These are phyloP conservation scores for Citrus glauca DNA, from an alignment of 345 rosid species.

Conservation along the genomic window DNA sequence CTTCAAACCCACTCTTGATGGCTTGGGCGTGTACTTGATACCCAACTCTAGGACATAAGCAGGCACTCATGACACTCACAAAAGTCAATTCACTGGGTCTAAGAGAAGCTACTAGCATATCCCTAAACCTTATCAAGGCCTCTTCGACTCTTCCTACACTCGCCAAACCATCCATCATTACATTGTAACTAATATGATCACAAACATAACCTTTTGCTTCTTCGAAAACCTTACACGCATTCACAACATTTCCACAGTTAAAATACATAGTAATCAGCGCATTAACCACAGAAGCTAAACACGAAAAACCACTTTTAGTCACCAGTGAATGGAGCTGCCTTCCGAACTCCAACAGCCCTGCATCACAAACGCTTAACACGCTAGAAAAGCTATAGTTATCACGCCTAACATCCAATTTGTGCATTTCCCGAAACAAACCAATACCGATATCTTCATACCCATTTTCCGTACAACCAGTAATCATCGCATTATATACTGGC, in stretches of 20 bases:
- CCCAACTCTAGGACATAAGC: slow-evolving; percentile 32
- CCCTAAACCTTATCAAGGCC: slow-evolving; percentile 34
- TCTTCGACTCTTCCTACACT: slow-evolving; percentile 35
- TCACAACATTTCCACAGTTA: slow-evolving; percentile 26
- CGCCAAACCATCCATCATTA: slow-evolving; percentile 61
- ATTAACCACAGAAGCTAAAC: slow-evolving; percentile 48
- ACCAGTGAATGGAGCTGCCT: slow-evolving; percentile 63
- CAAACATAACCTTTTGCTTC: slow-evolving; percentile 35
- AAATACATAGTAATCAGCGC: slow-evolving; percentile 71
- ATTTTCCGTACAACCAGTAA: slow-evolving; percentile 61
- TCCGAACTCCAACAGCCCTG: slow-evolving; percentile 40
- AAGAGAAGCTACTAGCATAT: slow-evolving; percentile 47
- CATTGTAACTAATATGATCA: slow-evolving; percentile 66
- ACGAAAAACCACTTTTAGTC: slow-evolving; percentile 46
- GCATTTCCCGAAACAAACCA: slow-evolving; percentile 55
- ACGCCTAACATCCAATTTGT: slow-evolving; percentile 40
- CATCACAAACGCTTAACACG: slow-evolving; percentile 54
- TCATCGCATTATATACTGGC: slow-evolving; percentile 69
- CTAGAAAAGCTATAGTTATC: slow-evolving; percentile 69
- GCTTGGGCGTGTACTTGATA: slow-evolving; percentile 46
- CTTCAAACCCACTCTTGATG: slow-evolving; percentile 54
- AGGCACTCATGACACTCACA: slow-evolving; percentile 51
- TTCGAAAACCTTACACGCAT: slow-evolving; percentile 44
- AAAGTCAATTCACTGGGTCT: slow-evolving; percentile 60
- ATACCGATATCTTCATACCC: slow-evolving; percentile 43